A percentile compares a stretch with the other conserved stretches of the same genome.
phyloP scores from a whole-genome alignment of 225 moss, liverwort and hornwort species.

The Physcomitrium patens region DNA sequence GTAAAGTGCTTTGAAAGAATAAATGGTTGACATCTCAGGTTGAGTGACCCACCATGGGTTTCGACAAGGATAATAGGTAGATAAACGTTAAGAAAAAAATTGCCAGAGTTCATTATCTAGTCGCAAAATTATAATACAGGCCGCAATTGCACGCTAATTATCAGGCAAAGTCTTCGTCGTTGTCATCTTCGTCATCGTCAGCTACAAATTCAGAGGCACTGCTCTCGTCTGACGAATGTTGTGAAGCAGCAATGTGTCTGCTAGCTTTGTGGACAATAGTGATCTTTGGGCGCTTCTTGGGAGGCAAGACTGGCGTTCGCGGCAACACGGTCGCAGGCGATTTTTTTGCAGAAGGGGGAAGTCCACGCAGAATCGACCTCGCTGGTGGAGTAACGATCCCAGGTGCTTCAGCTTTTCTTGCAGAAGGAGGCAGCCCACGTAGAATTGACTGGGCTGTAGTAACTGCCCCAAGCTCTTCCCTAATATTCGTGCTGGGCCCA shows the following conservation, averaged over 20 bases:
- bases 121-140: background rate
- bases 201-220: constrained; percentile 50
- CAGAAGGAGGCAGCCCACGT: too few species aligned
- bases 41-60: too few species aligned
- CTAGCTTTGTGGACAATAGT: constrained; percentile 49
- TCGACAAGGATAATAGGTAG: too few species aligned
- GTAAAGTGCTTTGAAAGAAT: too few species aligned
- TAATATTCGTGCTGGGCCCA: constrained; percentile 35
- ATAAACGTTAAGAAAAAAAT: too few species aligned
- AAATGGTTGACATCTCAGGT: too few species aligned
- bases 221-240: constrained; percentile 48
- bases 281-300: constrained; percentile 56
- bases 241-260: constrained; percentile 26
- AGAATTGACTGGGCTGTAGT: too few species aligned
- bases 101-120: too few species aligned
- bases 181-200: constrained; percentile 34
- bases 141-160: constrained; percentile 6
- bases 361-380: constrained; percentile 38
- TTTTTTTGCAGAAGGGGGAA: constrained; percentile 45
- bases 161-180: constrained; percentile 39
- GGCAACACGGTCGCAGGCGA: constrained; percentile 46
- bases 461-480: background rate
- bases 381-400: constrained; percentile 40
- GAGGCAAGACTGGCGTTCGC: constrained; percentile 32
- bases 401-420: constrained; percentile 4